These are phyloP conservation scores for Adansonia gregorii DNA, from an alignment of 441 rosid species.

Conservation along the genomic window DNA sequence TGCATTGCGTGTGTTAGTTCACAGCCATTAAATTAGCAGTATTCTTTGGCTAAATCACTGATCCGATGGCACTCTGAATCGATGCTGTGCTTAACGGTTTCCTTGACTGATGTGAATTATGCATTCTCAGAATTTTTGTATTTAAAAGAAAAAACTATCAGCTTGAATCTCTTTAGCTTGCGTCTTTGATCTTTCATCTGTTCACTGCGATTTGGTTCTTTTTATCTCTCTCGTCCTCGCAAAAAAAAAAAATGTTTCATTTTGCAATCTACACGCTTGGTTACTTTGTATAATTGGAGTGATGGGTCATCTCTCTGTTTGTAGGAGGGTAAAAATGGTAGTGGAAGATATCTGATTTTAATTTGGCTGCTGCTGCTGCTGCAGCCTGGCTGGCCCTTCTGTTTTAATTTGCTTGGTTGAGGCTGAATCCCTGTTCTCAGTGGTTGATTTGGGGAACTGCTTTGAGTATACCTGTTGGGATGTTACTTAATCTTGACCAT, in stretches of 20 bases:
- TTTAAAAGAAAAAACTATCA: background rate
- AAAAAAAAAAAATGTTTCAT: background rate
- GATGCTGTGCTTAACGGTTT: background rate
- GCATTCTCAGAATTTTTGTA: background rate
- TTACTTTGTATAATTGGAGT: background rate
- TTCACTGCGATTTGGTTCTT: background rate
- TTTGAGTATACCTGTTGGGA: background rate
- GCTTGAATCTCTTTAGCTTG: background rate
- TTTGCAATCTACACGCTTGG: background rate
- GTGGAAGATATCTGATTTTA: background rate
- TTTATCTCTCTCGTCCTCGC: background rate
- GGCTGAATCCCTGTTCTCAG: background rate
- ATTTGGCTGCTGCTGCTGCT: background rate
- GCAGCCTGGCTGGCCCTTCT: background rate
- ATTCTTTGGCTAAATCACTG: background rate
- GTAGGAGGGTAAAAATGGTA: background rate
- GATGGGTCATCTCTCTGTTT: too few species aligned
- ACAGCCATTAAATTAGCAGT: background rate
- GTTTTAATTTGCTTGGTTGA: background rate
- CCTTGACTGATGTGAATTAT: background rate
- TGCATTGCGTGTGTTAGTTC: background rate
- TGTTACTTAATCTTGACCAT: background rate
- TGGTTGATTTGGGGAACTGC: background rate
- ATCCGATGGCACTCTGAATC: background rate
- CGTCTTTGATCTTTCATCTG: background rate